Percentiles rank a stretch among this genome's conserved stretches.
phyloP scores from a whole-genome alignment of 176 grass and related monocot genomes.

The Bothriochloa decipiens region DNA sequence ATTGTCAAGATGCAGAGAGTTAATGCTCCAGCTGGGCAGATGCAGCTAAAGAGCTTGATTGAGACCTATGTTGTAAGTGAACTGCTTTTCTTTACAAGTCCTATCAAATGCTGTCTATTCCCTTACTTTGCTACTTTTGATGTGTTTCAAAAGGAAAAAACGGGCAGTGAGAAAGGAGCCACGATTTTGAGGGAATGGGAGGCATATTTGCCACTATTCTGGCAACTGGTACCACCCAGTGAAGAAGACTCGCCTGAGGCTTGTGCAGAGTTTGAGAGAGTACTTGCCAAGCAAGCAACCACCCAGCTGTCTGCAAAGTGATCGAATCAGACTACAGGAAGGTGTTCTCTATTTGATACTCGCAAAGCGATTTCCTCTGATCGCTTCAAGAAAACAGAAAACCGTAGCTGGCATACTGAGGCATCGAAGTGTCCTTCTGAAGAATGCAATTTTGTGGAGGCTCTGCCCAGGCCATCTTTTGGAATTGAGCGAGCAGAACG shows the following conservation, averaged over 20 bases:
- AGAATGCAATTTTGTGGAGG: conserved; percentile 48
- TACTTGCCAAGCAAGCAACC: conserved; percentile 72
- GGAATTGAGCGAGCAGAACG: conserved; percentile 31
- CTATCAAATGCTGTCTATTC: neutral
- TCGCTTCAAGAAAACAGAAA: neutral
- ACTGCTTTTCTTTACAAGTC: neutral
- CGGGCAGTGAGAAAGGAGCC: conserved; percentile 84
- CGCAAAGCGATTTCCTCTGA: conserved; percentile 25
- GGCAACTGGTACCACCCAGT: conserved; percentile 97
- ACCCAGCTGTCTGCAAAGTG: conserved; percentile 66
- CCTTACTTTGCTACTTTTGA: conserved; percentile 7
- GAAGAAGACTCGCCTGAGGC: conserved; percentile 99
- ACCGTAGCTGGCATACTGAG: conserved; percentile 13
- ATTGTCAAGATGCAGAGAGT: conserved; percentile 99
- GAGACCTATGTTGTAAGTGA: conserved; percentile 93
- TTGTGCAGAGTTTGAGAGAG: conserved; percentile 89
- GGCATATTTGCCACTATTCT: conserved; percentile 92
- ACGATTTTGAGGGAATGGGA: conserved; percentile 92
- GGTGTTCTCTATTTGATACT: conserved; percentile 15
- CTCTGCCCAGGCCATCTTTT: conserved; percentile 42
- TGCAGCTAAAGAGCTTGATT: conserved; percentile 98
- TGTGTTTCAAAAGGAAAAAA: conserved; percentile 78
- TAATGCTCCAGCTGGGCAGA: conserved; percentile 97
- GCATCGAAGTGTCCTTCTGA: conserved; percentile 18
- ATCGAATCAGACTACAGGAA: conserved; percentile 17